Evolutionary conservation across 176 grass and related monocot species (phyloP).

Genomic region (Secale cereale): DNA sequence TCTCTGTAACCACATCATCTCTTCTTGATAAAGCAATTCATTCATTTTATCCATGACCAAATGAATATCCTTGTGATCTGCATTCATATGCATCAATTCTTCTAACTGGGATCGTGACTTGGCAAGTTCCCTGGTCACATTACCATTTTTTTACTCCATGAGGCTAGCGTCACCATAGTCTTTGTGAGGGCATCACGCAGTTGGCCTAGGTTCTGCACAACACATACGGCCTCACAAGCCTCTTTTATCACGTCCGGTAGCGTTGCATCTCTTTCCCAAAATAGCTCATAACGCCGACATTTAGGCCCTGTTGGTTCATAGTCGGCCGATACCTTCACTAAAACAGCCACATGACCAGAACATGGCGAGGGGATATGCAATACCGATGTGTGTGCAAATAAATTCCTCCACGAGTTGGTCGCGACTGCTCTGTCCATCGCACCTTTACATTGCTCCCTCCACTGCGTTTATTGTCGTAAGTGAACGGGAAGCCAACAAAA

Average conservation of each 20-base stretch:
- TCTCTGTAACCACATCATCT: not conserved
- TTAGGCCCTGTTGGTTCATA: too few relatives aligned
- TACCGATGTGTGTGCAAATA: too few relatives aligned
- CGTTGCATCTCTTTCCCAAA: not conserved
- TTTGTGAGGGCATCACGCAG: not conserved
- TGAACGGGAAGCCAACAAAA: too few relatives aligned
- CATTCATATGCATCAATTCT: not conserved
- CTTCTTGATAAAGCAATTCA: not conserved
- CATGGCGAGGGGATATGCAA: too few relatives aligned
- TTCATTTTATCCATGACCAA: too few relatives aligned
- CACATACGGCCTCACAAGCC: not conserved
- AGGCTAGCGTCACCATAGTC: fast-evolving
- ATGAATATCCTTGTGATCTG: not conserved
- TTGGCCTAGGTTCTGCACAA: not conserved
- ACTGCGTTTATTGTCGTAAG: too few relatives aligned
- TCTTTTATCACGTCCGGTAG: not conserved
- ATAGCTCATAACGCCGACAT: not conserved
- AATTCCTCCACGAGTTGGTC: too few relatives aligned
- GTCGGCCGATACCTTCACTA: too few relatives aligned
- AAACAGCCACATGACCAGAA: too few relatives aligned
- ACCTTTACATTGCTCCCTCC: too few relatives aligned
- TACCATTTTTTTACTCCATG: too few relatives aligned
- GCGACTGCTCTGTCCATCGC: too few relatives aligned
- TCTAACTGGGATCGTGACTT: not conserved
- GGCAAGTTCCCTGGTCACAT: not conserved